A percentile compares a stretch with the other conserved stretches of the same genome.
These are phyloP conservation scores for Leucosporidium yakuticum DNA, from an alignment of 768 basidiomycete species.

Conservation along the genomic window DNA sequence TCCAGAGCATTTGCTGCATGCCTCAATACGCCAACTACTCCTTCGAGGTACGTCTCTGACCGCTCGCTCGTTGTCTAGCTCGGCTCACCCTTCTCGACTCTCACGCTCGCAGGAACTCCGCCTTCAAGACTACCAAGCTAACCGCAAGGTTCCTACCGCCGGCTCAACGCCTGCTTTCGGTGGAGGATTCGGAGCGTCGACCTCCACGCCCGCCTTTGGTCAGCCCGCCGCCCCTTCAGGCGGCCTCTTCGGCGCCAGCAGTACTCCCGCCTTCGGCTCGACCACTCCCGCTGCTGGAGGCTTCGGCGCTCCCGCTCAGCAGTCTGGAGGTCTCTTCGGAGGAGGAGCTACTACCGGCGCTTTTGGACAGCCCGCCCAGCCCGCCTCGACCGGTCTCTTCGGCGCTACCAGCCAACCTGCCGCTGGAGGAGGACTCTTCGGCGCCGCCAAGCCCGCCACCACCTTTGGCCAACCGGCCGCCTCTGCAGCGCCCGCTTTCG, in stretches of 20 bases:
- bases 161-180: conserved; percentile 18
- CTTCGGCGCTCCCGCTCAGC: conserved; percentile 16
- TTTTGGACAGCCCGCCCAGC: conserved; percentile 30
- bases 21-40: conserved; percentile 71
- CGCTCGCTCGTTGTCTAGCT: no score
- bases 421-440: conserved; percentile 14
- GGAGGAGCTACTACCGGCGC: conserved; percentile 7
- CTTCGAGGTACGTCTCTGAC: conserved; percentile 55
- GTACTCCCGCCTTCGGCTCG: conserved; percentile 25
- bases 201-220: conserved; percentile 13
- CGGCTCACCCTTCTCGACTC: no score
- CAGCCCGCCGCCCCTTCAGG: conserved; percentile 33
- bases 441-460: conserved; percentile 16
- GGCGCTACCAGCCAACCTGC: conserved; percentile 6
- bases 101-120: conserved; percentile 57
- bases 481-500: conserved; percentile 38
- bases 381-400: conserved; percentile 1
- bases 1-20: conserved; percentile 75
- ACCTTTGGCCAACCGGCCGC: conserved; percentile 32
- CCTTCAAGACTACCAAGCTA: conserved; percentile 67
- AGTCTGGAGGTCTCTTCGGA: conserved; percentile 39
- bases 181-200: conserved; percentile 22
- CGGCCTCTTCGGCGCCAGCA: conserved; percentile 39
- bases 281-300: conserved; percentile 12
- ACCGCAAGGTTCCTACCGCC: conserved; percentile 57